Evolutionary conservation across 2,329 filamentous ascomycete genomes (phyloP).

Genomic region (Ceratocystis papillata): DNA sequence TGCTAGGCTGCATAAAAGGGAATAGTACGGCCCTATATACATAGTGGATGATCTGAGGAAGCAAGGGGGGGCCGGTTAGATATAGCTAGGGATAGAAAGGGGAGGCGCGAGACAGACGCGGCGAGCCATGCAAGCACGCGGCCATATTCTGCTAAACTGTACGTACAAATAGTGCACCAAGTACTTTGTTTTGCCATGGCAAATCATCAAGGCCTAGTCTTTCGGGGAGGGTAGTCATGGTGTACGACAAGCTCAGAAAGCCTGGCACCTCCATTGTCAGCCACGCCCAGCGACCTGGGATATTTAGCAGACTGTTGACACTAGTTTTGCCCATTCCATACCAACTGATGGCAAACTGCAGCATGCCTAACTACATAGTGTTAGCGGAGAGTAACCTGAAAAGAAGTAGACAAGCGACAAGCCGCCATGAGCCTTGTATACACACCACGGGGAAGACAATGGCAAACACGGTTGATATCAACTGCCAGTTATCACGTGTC

Average conservation of each 20-base stretch:
- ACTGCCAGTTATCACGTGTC: constrained; percentile 47
- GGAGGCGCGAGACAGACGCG: neutral
- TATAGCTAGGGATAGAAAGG: neutral
- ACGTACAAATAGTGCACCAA: constrained; percentile 55
- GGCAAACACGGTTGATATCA: constrained; percentile 43
- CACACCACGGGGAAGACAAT: constrained; percentile 44
- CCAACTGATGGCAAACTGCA: constrained; percentile 68
- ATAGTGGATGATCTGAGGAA: constrained; percentile 64
- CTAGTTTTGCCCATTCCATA: constrained; percentile 94
- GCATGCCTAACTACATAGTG: constrained; percentile 48
- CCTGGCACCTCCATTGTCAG: constrained; percentile 76
- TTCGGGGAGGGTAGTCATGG: constrained; percentile 56
- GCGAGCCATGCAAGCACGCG: too few species aligned
- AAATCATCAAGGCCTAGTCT: constrained; percentile 48
- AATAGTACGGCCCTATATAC: constrained; percentile 75
- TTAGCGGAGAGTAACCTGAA: constrained; percentile 20
- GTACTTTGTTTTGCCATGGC: constrained; percentile 67
- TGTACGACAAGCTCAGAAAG: constrained; percentile 66
- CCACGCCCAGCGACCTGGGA: constrained; percentile 86
- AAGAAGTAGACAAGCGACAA: constrained; percentile 10
- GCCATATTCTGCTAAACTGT: neutral
- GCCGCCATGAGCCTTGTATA: constrained; percentile 3
- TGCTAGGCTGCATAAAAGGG: constrained; percentile 76
- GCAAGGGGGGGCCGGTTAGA: neutral
- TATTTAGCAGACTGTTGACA: constrained; percentile 59